These are phyloP conservation scores for Trametes sp. DNA, from an alignment of 1,284 basidiomycete species.

Conservation along the genomic window DNA sequence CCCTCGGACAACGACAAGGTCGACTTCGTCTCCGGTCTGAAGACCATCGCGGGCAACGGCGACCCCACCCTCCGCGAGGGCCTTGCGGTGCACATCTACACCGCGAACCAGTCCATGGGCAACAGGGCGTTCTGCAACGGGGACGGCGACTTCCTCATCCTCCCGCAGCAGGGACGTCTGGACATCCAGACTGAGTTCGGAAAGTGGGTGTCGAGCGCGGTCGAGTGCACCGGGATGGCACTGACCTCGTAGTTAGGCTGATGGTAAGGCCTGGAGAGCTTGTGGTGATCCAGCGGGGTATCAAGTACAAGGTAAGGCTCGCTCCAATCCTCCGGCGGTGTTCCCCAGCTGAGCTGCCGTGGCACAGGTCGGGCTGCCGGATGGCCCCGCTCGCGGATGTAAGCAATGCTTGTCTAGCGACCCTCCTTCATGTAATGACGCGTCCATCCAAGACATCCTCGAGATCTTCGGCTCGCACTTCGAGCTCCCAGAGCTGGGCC, in stretches of 20 bases:
- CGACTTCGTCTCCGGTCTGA: constrained; percentile 69
- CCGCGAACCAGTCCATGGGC: constrained; percentile 68
- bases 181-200: constrained; percentile 78
- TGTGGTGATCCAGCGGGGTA: constrained; percentile 68
- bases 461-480: constrained; percentile 73
- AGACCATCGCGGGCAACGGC: constrained; percentile 71
- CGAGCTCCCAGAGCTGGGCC: constrained; percentile 70
- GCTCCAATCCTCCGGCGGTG: background rate
- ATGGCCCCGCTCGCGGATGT: constrained; percentile 63
- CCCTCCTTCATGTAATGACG: too few species aligned
- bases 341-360: background rate
- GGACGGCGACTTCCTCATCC: constrained; percentile 74
- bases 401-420: too few species aligned
- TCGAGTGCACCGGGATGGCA: too few species aligned
- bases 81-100: constrained; percentile 69
- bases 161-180: constrained; percentile 70
- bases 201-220: constrained; percentile 47
- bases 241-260: constrained; percentile 37
- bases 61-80: constrained; percentile 69
- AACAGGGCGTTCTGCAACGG: constrained; percentile 71
- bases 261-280: constrained; percentile 74
- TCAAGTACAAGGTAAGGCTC: constrained; percentile 65
- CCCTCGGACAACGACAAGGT: constrained; percentile 52
- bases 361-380: constrained; percentile 56
- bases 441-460: too few species aligned